Evolutionary conservation across 176 grass and related monocot genomes (phyloP).

Genomic region (Luzula sylvatica): DNA sequence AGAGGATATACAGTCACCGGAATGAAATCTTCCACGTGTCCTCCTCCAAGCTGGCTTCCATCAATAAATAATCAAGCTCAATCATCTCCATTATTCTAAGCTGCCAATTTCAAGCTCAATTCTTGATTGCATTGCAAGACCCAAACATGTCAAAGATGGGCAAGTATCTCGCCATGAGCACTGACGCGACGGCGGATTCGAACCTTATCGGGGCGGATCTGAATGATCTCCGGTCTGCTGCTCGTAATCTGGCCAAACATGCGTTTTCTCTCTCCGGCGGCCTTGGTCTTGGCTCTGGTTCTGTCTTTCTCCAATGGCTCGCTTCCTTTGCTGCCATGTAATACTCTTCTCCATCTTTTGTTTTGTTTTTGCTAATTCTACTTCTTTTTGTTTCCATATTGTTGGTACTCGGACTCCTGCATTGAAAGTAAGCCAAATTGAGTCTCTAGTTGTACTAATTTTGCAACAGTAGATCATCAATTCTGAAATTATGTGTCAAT

Average conservation of each 20-base stretch:
- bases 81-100: too few species aligned
- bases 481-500: not conserved
- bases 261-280: slow-evolving; percentile 47
- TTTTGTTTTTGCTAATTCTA: not conserved
- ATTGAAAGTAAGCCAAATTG: too few species aligned
- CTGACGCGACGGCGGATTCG: slow-evolving; percentile 20
- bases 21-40: too few species aligned
- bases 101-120: too few species aligned
- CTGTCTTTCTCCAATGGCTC: slow-evolving; percentile 60
- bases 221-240: slow-evolving; percentile 47
- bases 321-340: slow-evolving; percentile 70
- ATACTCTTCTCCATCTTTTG: not conserved
- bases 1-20: too few species aligned
- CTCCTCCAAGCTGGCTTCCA: too few species aligned
- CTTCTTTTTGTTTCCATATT: not conserved
- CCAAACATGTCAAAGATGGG: too few species aligned
- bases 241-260: slow-evolving; percentile 62
- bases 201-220: slow-evolving; percentile 67
- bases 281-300: slow-evolving; percentile 50
- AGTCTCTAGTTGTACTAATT: not conserved
- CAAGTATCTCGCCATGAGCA: slow-evolving; percentile 26
- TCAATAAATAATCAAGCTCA: too few species aligned
- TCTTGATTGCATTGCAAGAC: too few species aligned
- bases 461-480: not conserved
- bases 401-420: not conserved